Evolutionary conservation across 495 filamentous ascomycete genomes (phyloP).

Genomic region (Pseudotulostoma volvatum): DNA sequence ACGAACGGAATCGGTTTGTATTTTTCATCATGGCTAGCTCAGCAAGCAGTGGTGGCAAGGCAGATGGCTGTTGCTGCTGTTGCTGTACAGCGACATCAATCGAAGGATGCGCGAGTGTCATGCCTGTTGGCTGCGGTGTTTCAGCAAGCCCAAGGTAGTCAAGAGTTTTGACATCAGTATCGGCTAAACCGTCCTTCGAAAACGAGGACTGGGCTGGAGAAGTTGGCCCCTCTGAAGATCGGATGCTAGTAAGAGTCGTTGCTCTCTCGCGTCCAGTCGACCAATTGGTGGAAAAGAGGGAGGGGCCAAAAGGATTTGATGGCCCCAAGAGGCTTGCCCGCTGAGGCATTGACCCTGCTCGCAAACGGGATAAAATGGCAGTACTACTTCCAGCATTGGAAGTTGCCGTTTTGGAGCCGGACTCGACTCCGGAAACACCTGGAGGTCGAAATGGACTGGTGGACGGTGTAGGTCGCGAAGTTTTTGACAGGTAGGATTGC

Average conservation of each 20-base stretch:
- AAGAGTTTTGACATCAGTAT: constrained; percentile 83
- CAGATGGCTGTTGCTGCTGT: constrained; percentile 38
- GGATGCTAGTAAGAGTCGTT: constrained; percentile 73
- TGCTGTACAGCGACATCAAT: constrained; percentile 31
- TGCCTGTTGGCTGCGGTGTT: constrained; percentile 68
- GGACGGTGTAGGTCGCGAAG: constrained; percentile 75
- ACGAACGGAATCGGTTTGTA: constrained; percentile 80
- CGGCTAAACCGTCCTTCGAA: constrained; percentile 70
- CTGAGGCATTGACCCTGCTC: constrained; percentile 93
- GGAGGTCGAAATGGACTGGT: constrained; percentile 78
- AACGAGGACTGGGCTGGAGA: constrained; percentile 84
- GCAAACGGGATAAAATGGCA: constrained; percentile 66
- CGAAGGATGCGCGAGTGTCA: constrained; percentile 45
- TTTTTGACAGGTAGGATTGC: constrained; percentile 56
- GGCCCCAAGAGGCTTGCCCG: constrained; percentile 40
- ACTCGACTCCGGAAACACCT: constrained; percentile 55
- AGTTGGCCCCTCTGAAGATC: constrained; percentile 71
- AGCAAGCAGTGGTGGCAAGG: constrained; percentile 55
- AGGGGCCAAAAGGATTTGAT: constrained; percentile 69
- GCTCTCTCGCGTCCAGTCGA: constrained; percentile 57
- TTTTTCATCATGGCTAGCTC: constrained; percentile 63
- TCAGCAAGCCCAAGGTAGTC: constrained; percentile 93
- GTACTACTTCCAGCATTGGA: constrained; percentile 35
- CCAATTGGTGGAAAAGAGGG: constrained; percentile 80
- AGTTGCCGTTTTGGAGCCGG: constrained; percentile 30